phyloP scores from a whole-genome alignment of 139 green algal species.

The Desmodesmus armatus region DNA sequence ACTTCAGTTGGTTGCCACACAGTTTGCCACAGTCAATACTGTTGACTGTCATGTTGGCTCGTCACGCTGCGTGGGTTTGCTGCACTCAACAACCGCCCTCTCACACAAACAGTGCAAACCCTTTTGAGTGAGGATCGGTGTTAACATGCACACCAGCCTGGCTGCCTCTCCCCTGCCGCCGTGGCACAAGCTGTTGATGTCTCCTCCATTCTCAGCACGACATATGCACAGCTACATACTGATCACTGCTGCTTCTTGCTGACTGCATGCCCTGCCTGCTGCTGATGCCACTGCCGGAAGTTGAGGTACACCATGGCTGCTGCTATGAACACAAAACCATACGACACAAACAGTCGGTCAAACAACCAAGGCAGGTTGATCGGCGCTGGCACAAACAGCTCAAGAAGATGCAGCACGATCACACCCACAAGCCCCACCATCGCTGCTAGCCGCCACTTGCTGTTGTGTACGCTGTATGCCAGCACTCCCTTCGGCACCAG shows the following conservation, averaged over 20 bases:
- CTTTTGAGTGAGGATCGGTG: too few species aligned
- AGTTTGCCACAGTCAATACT: too few species aligned
- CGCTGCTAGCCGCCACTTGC: neutral
- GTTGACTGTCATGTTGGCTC: too few species aligned
- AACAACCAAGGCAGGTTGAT: conserved; percentile 65
- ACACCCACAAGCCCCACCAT: neutral
- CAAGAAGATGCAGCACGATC: conserved; percentile 53
- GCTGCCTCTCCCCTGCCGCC: too few species aligned
- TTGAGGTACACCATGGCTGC: conserved; percentile 55
- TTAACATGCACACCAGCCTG: too few species aligned
- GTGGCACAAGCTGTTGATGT: too few species aligned
- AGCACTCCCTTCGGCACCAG: neutral
- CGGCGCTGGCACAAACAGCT: conserved; percentile 53
- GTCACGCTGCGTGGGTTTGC: too few species aligned
- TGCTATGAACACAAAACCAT: conserved; percentile 62
- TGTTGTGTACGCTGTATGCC: neutral
- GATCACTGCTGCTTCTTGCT: neutral
- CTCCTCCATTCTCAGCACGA: too few species aligned
- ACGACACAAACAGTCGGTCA: conserved; percentile 65
- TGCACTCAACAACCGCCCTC: too few species aligned
- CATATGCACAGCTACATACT: neutral
- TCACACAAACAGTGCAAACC: too few species aligned
- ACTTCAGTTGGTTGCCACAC: too few species aligned
- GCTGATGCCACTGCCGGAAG: conserved; percentile 41
- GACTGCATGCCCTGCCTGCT: too few species aligned